A percentile compares a stretch with the other conserved stretches of the same genome.
Evolutionary conservation across 2,329 filamentous ascomycete genomes (phyloP).

Genomic region (Calonectria multiphialidica): DNA sequence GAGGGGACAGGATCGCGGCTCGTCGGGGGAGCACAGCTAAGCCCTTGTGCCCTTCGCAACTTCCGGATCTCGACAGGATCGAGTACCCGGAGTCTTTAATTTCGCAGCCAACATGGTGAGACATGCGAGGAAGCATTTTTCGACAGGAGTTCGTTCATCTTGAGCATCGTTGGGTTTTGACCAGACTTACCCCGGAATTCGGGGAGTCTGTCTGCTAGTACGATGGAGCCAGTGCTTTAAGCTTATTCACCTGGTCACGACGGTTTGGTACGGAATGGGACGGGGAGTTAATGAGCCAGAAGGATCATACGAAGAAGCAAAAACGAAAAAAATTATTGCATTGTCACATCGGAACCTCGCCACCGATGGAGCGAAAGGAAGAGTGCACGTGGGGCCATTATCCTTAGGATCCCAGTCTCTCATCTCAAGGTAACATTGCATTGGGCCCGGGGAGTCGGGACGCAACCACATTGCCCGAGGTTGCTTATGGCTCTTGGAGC

Average conservation of each 20-base stretch:
- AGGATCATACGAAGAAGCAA: neutral
- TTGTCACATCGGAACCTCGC: constrained; percentile 14
- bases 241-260: constrained; percentile 9
- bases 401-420: neutral
- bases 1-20: constrained; percentile 23
- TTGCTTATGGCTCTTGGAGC: neutral
- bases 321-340: neutral
- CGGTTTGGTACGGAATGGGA: neutral
- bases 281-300: neutral
- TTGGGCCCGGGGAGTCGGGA: neutral
- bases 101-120: neutral
- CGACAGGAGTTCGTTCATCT: neutral
- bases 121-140: neutral
- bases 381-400: neutral
- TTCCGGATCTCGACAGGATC: constrained; percentile 20
- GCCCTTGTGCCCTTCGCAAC: neutral
- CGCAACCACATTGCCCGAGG: neutral
- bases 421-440: constrained; percentile 12
- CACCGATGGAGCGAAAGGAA: constrained; percentile 1
- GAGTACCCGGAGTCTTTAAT: constrained; percentile 6
- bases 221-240: constrained; percentile 19
- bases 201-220: neutral
- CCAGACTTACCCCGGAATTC: neutral
- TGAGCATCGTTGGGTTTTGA: neutral
- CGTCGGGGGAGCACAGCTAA: constrained; percentile 18